phyloP scores from a whole-genome alignment of 2,329 filamentous ascomycete species.

The Capronia epimyces region DNA sequence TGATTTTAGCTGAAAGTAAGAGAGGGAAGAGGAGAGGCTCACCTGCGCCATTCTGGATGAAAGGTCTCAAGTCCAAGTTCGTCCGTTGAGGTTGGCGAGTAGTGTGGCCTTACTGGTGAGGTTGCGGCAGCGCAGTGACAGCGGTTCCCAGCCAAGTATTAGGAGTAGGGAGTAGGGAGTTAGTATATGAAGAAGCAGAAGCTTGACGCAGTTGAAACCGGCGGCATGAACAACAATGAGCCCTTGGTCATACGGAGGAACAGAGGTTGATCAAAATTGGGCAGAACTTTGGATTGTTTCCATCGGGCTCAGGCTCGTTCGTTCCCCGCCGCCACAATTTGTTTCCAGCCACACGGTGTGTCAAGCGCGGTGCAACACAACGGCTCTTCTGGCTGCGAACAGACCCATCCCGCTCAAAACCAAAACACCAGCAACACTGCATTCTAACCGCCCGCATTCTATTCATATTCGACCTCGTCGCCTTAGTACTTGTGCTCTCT shows the following conservation, averaged over 20 bases:
- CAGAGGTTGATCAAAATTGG: background rate
- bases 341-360: constrained; percentile 14
- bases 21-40: background rate
- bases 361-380: background rate
- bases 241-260: too few relatives aligned
- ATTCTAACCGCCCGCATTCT: constrained; percentile 8
- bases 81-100: background rate
- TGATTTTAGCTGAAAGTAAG: background rate
- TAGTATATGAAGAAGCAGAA: too few relatives aligned
- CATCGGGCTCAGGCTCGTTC: background rate
- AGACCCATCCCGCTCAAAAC: constrained; percentile 10
- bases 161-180: too few relatives aligned
- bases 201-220: background rate
- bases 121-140: background rate
- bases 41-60: background rate
- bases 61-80: background rate
- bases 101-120: background rate
- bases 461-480: constrained; percentile 7
- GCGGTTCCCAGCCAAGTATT: background rate
- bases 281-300: too few relatives aligned
- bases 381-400: constrained; percentile 1
- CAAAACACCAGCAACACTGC: constrained; percentile 11
- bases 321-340: constrained; percentile 14
- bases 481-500: constrained; percentile 1
- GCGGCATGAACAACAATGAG: too few relatives aligned